Percentiles rank a stretch among this genome's conserved stretches.
These are phyloP conservation scores for Corallochytrium limacisporum DNA, from an alignment of 78 protist genomes.

Conservation along the genomic window DNA sequence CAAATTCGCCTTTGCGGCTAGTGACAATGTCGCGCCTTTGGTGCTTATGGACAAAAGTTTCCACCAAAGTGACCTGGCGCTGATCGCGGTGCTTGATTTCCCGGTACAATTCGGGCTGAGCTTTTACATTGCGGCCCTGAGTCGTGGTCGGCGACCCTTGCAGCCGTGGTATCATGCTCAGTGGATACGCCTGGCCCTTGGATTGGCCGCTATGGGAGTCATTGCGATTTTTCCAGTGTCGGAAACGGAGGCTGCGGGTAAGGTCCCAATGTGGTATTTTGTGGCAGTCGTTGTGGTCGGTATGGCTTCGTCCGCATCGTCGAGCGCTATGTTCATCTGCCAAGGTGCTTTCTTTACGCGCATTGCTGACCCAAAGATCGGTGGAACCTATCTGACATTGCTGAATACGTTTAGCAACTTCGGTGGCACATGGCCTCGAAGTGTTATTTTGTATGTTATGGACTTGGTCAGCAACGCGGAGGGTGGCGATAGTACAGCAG, in stretches of 20 bases:
- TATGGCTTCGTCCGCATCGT: not conserved
- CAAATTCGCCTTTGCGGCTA: slow-evolving; percentile 18
- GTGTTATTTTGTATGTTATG: too few species aligned
- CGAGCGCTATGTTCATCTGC: not conserved
- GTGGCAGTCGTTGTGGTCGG: not conserved
- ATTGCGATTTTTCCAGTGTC: too few species aligned
- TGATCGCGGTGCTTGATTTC: not conserved
- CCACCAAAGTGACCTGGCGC: slow-evolving; percentile 28
- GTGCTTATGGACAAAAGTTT: slow-evolving; percentile 43
- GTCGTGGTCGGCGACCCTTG: not conserved
- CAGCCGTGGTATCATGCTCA: too few species aligned
- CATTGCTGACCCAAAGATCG: slow-evolving; percentile 23
- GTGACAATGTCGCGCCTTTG: slow-evolving; percentile 13
- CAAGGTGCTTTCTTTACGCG: slow-evolving; percentile 23
- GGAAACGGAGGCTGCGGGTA: too few species aligned
- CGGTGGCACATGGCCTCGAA: slow-evolving; percentile 45
- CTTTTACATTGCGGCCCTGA: slow-evolving; percentile 7
- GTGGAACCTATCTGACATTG: slow-evolving; percentile 44
- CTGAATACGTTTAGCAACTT: slow-evolving; percentile 37
- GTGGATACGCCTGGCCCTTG: too few species aligned
- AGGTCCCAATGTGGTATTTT: not conserved
- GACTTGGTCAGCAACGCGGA: too few species aligned
- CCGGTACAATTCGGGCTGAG: not conserved
- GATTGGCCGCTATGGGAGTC: too few species aligned
- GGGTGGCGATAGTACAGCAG: too few species aligned